Percentiles rank a stretch among this genome's conserved stretches.
Conservation (phyloP, 257 asterid genomes). For the Scutellaria barbata region DNA sequence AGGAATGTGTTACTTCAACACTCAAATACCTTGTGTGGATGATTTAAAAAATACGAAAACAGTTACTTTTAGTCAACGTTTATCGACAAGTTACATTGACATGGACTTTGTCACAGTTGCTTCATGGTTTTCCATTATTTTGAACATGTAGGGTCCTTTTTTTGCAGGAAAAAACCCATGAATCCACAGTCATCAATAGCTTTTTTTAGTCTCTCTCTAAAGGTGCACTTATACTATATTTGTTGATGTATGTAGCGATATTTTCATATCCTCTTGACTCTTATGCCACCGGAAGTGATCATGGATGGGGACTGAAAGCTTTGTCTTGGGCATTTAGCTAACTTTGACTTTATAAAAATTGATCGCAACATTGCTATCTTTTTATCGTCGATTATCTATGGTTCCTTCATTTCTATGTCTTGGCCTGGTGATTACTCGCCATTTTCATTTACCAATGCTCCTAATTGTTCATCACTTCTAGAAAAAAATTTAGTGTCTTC, state of each 20-base stretch:
- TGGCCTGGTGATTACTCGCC: conserved; percentile 1
- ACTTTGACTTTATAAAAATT: conserved; percentile 2
- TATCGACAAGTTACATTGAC: neutral
- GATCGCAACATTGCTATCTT: neutral
- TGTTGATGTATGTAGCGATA: neutral
- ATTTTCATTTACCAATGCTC: neutral
- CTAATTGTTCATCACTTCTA: neutral
- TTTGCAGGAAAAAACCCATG: neutral
- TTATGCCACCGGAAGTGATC: neutral
- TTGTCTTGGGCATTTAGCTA: neutral
- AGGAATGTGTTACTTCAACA: neutral
- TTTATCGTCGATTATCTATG: neutral
- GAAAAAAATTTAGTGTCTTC: neutral
- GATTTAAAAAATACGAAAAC: neutral
- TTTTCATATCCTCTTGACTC: neutral
- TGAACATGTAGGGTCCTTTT: neutral
- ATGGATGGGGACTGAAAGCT: neutral
- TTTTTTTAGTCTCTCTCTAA: neutral
- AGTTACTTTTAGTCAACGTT: neutral
- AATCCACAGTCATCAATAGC: too few relatives aligned
- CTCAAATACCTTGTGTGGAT: neutral
- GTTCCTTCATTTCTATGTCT: conserved; percentile 2
- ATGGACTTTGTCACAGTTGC: neutral
- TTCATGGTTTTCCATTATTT: neutral
- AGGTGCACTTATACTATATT: neutral